phyloP scores from a whole-genome alignment of 768 basidiomycete species.

The Boletus reticulatus region DNA sequence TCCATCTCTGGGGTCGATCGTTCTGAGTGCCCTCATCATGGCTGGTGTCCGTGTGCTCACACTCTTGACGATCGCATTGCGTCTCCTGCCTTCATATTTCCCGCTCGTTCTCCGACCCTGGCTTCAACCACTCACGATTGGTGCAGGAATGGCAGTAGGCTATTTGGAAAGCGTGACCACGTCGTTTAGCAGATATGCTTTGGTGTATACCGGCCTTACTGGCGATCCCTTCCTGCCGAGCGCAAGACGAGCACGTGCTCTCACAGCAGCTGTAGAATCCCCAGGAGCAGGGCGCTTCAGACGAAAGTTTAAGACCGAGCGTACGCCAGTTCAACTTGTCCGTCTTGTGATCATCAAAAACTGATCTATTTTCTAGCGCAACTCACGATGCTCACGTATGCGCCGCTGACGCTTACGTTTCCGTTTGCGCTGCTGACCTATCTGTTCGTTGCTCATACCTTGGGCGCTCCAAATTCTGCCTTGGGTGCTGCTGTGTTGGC shows the following conservation, averaged over 20 bases:
- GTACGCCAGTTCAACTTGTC: slow-evolving; percentile 37
- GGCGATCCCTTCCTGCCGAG: slow-evolving; percentile 67
- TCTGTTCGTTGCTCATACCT: slow-evolving; percentile 83
- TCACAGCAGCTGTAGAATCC: slow-evolving; percentile 56
- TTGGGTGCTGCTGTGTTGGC: slow-evolving; percentile 74
- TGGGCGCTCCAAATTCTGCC: slow-evolving; percentile 67
- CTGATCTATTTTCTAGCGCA: slow-evolving; percentile 40
- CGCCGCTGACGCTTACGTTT: slow-evolving; percentile 76
- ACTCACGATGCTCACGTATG: slow-evolving; percentile 66
- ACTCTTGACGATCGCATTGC: slow-evolving; percentile 48
- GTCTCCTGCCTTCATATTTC: slow-evolving; percentile 53
- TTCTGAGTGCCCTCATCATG: slow-evolving; percentile 73
- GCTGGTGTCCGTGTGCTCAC: slow-evolving; percentile 63
- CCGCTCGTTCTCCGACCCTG: slow-evolving; percentile 42
- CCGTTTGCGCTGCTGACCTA: slow-evolving; percentile 83
- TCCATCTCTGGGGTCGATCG: slow-evolving; percentile 78
- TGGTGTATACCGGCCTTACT: slow-evolving; percentile 74
- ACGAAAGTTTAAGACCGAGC: slow-evolving; percentile 54
- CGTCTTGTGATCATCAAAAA: not conserved
- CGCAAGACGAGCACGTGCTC: slow-evolving; percentile 53
- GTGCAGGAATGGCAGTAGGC: slow-evolving; percentile 37
- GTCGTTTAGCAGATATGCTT: slow-evolving; percentile 60
- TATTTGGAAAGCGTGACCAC: slow-evolving; percentile 46
- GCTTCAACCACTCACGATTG: slow-evolving; percentile 39
- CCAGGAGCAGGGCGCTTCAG: slow-evolving; percentile 38